Evolutionary conservation across 179 eudicot species (phyloP), one percentile per base, ranked within the genome.

Genomic region (Actinidia polygama): DNA sequence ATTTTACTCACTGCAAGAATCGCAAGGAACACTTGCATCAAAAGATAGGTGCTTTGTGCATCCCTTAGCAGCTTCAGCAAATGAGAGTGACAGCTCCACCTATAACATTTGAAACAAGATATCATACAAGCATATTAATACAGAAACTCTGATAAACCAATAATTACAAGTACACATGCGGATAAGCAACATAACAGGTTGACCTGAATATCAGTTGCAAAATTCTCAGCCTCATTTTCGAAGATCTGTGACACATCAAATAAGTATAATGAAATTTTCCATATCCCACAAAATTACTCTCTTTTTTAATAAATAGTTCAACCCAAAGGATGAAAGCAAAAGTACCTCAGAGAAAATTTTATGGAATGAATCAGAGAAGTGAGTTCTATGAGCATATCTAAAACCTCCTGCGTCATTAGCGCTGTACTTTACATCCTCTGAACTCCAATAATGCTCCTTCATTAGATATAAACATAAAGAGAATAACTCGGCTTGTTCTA

Each of bases 291-390:
- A 4, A 71, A 49, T 51, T 23, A 51, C 14, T 71, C 11, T 67
- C 14, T 47, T 16, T 44, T 30, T n/a, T 21, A 59, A 75, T 40
- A 80, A 30, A 55, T 40, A 63, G 53, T 18, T 36, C n/a, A 30
- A 10, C 44, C 19, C n/a, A 3, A 18, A 76, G 69, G 12, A 69
- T 54, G 47, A 62, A 36, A 80, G 74, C 46, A 78, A 49, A 69
- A 79, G 59, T 89, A 94, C 99, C 99, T 96, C 97, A 30, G 96
- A 88, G 84, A 96, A 94, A 77, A 92, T 90, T 83, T 90, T 94
- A 73, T 93, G 97, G 84, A 96, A 96, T 78, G 99, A 91, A 74
- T 84, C 81, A 54, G 99, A 93, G 85, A 96, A 96, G 64, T 94
- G 83, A 77, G 88, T 80, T 82, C 80, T 85, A 80, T 85, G 82